Percentiles rank a stretch among this genome's conserved stretches.
phyloP scores from a whole-genome alignment of 108 stramenopile genomes.

The Cyclotella kingstonii region DNA sequence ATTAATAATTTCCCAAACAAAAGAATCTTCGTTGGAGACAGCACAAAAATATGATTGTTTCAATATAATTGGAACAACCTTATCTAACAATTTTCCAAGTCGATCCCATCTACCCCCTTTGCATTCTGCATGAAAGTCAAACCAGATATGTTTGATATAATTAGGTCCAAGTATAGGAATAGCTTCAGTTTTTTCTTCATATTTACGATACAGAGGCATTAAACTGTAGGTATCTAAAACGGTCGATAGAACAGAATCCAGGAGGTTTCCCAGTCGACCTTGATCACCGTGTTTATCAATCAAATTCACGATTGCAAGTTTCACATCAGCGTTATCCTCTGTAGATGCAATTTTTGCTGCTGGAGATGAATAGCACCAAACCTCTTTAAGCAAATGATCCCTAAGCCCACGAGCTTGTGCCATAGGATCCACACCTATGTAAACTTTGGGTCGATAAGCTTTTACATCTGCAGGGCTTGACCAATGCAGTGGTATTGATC shows the following conservation, averaged over 20 bases:
- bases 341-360: neutral
- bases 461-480: conserved; percentile 86
- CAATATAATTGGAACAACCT: conserved; percentile 60
- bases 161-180: conserved; percentile 12
- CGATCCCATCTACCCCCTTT: conserved; percentile 87
- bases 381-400: conserved; percentile 69
- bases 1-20: conserved; percentile 42
- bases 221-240: conserved; percentile 55
- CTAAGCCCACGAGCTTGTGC: conserved; percentile 72
- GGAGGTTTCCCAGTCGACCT: conserved; percentile 76
- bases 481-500: conserved; percentile 95
- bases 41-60: conserved; percentile 71
- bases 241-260: conserved; percentile 71
- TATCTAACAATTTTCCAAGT: conserved; percentile 65
- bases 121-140: conserved; percentile 96
- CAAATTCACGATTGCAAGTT: conserved; percentile 81
- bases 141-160: conserved; percentile 84
- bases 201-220: neutral
- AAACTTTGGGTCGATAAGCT: conserved; percentile 85
- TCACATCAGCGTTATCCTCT: neutral
- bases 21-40: conserved; percentile 15
- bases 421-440: conserved; percentile 78
- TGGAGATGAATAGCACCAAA: conserved; percentile 43
- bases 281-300: conserved; percentile 95
- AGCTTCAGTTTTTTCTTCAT: neutral